Base-by-base conservation (phyloP, 768 basidiomycete species). In the Trametes maxima region DNA sequence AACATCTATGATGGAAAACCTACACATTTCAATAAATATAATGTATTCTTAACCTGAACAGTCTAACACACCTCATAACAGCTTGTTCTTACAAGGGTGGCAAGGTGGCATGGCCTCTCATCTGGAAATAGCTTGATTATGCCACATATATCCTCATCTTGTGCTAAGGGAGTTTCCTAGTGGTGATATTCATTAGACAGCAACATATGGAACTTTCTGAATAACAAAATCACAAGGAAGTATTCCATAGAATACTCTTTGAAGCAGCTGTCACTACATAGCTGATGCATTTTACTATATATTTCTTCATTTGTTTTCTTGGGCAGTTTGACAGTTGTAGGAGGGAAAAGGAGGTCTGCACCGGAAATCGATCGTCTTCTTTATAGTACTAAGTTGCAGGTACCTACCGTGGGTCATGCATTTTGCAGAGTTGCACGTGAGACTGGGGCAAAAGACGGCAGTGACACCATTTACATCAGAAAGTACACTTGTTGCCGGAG, bases 51-150 rank as follows among this genome's bases (percentile, higher is more conserved):
- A 7, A 33, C 19, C 21, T 46, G 25, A n/a, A 49, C 17, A 37
- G 51, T 21, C 24, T 37, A 62, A 80, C 84, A 72, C 28, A 33
- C 28, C 28, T 85, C 76, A 28, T 71, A 69, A 58, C 85, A 87
- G 11, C 77, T 75, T 59, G 76, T 80, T 12, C 78, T 74, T 48
- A 80, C 80, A 33, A 85, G 76, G 0, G 72, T 62, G 19, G 84
- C 79, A 25, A 86, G 62, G 62, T 82, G 74, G 61, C 85, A 87
- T 0, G 84, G 83, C 17, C 68, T 63, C 21, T 77, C 60, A 56
- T 85, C 79, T 8, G 85, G 82, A 12, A 75, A 68, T 28, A 82
- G 65, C 14, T 73, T 75, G 11, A 86, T 67, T 0, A 82, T 59
- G 36, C 75, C 75, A 14, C 14, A 39, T 2, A 58, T 46, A 5